Conservation (phyloP, 2,329 filamentous ascomycete species). For the Xylariomycetidae sp. region DNA sequence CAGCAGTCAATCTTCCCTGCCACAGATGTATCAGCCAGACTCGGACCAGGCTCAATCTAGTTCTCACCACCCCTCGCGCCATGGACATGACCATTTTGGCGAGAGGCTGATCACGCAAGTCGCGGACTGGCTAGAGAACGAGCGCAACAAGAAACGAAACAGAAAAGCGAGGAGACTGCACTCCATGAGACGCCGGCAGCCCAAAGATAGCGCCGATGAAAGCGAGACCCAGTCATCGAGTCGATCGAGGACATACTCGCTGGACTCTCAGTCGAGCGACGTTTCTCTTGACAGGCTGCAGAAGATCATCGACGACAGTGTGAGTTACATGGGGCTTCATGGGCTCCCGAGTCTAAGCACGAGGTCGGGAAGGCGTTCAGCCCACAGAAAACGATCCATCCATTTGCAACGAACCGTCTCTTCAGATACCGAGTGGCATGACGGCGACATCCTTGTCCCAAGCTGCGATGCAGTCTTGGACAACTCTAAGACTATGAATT, state of each 20-base stretch:
- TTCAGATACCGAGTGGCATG: constrained; percentile 81
- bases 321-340: constrained; percentile 49
- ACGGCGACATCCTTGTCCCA: constrained; percentile 79
- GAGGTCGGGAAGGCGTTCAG: constrained; percentile 38
- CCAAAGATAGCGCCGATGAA: constrained; percentile 25
- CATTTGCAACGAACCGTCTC: constrained; percentile 50
- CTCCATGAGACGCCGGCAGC: constrained; percentile 35
- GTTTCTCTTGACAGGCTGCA: constrained; percentile 77
- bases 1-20: constrained; percentile 16
- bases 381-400: constrained; percentile 27
- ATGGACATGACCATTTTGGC: constrained; percentile 32
- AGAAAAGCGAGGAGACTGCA: constrained; percentile 45
- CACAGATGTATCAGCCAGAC: too few relatives aligned
- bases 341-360: constrained; percentile 40
- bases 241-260: constrained; percentile 43
- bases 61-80: constrained; percentile 28
- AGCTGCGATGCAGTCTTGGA: constrained; percentile 80
- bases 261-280: constrained; percentile 62
- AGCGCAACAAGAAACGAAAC: constrained; percentile 62
- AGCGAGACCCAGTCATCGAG: constrained; percentile 6
- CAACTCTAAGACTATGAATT: constrained; percentile 83
- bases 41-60: constrained; percentile 25
- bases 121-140: constrained; percentile 76
- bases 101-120: constrained; percentile 69
- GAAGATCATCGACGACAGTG: constrained; percentile 67